Conservation (phyloP, 768 basidiomycete species). For the Amanita inopinata region DNA sequence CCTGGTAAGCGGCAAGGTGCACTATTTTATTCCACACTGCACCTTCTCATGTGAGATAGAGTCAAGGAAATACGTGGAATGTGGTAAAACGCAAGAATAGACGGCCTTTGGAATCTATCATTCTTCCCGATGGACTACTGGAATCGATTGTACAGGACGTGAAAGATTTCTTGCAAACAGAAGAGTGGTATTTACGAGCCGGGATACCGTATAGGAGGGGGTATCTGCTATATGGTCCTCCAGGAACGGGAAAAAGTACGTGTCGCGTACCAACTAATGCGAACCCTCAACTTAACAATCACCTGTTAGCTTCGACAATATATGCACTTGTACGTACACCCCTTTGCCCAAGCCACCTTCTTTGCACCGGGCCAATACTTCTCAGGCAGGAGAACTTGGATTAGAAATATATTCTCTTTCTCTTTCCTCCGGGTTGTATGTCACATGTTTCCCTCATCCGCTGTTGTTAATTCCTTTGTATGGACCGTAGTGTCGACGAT, state of each 20-base stretch:
- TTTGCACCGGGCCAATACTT: constrained; percentile 6
- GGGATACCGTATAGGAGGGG: constrained; percentile 53
- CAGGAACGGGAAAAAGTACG: constrained; percentile 55
- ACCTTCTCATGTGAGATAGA: constrained; percentile 16
- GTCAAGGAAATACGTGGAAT: constrained; percentile 30
- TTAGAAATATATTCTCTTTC: constrained; percentile 75
- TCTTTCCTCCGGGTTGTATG: constrained; percentile 37
- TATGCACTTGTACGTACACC: constrained; percentile 33
- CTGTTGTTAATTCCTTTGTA: constrained; percentile 4
- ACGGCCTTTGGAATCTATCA: constrained; percentile 43
- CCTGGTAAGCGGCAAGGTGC: constrained; percentile 15
- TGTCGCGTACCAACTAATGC: constrained; percentile 7
- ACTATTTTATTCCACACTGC: constrained; percentile 14
- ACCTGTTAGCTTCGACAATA: constrained; percentile 41
- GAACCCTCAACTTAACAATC: constrained; percentile 24
- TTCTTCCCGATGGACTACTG: constrained; percentile 37
- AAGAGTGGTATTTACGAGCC: constrained; percentile 47
- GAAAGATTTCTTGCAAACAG: constrained; percentile 39
- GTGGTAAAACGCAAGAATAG: constrained; percentile 38
- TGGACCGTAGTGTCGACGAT: constrained; percentile 35
- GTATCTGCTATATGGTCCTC: constrained; percentile 47
- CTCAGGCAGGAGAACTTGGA: constrained; percentile 50
- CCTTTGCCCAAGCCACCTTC: background rate
- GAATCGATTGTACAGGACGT: constrained; percentile 40
- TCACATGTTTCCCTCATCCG: constrained; percentile 4